Conservation (phyloP, 345 rosid genomes). For the Trapa incisa region DNA sequence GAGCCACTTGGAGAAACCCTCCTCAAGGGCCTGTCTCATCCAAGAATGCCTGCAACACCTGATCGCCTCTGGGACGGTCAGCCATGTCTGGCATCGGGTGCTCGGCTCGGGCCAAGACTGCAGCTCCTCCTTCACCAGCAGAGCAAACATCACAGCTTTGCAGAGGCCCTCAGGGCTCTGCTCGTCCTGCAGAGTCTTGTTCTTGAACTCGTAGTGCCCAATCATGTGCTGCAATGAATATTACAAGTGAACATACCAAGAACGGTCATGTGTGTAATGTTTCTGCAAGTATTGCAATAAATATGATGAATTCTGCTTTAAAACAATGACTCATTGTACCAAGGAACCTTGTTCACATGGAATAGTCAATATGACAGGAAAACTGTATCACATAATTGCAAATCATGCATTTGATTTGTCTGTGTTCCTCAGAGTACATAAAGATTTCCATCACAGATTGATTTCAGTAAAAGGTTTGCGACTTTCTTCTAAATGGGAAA, state of each 20-base stretch:
- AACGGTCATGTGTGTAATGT: neutral
- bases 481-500: neutral
- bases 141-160: slow-evolving; percentile 33
- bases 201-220: slow-evolving; percentile 29
- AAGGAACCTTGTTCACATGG: neutral
- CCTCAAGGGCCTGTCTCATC: slow-evolving; percentile 34
- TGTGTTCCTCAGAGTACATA: neutral
- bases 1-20: slow-evolving; percentile 24
- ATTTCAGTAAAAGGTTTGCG: neutral
- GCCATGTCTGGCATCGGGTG: slow-evolving; percentile 30
- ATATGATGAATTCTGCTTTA: neutral
- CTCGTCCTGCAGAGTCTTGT: slow-evolving; percentile 32
- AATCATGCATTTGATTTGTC: neutral
- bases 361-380: neutral
- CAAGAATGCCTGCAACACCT: slow-evolving; percentile 29
- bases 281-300: neutral
- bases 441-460: neutral
- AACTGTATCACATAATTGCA: neutral
- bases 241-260: neutral
- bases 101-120: slow-evolving; percentile 42
- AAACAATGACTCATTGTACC: neutral
- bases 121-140: slow-evolving; percentile 35
- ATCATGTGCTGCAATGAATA: slow-evolving; percentile 20
- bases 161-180: slow-evolving; percentile 32
- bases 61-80: slow-evolving; percentile 24